Evolutionary conservation across 306 rosid species (phyloP).

Genomic region (Abrus pulchellus): DNA sequence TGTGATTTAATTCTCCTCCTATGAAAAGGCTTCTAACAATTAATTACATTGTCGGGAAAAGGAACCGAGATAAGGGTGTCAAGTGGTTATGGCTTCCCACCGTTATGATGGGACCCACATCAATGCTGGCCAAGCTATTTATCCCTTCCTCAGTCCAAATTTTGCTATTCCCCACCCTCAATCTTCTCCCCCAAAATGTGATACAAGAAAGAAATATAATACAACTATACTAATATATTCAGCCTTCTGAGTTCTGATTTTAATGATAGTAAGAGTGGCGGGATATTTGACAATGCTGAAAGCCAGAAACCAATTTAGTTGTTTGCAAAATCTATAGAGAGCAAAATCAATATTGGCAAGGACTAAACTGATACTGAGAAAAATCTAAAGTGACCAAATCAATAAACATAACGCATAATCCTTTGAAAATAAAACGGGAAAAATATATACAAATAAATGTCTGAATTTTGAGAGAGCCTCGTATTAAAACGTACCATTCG

Average conservation of each 20-base stretch:
- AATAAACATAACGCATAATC: not conserved
- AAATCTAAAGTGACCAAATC: conserved; percentile 10
- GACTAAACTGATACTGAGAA: conserved; percentile 2
- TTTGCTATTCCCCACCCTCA: not conserved
- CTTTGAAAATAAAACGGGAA: not conserved
- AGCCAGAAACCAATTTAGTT: conserved; percentile 1
- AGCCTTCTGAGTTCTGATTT: not conserved
- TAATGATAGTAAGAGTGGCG: too few relatives aligned
- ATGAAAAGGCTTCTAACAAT: not conserved
- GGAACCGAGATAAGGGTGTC: not conserved
- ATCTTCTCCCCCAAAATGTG: not conserved
- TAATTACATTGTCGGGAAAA: not conserved
- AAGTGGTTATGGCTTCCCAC: not conserved
- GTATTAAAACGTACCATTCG: conserved; percentile 76
- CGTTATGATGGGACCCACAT: not conserved
- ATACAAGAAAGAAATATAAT: conserved; percentile 4
- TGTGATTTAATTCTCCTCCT: conserved; percentile 11
- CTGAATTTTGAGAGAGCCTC: not conserved
- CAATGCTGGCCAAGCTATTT: not conserved
- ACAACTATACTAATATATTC: not conserved
- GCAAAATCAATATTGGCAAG: not conserved
- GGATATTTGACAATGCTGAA: not conserved
- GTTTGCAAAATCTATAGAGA: too few relatives aligned
- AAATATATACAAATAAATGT: not conserved
- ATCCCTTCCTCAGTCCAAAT: not conserved